Conservation (phyloP, 345 rosid genomes). For the Conringia planisiliqua region DNA sequence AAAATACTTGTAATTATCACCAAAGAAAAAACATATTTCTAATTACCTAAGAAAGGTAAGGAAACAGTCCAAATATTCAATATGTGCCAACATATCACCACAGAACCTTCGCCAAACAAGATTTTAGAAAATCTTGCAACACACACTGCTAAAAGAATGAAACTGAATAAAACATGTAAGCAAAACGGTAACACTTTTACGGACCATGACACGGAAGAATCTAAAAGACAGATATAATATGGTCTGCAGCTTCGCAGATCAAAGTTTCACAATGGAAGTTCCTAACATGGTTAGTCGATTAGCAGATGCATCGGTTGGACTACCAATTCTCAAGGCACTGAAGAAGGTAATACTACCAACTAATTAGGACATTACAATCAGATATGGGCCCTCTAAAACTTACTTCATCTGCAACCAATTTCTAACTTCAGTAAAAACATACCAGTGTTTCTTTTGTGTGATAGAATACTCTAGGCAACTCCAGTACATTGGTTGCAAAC, state of each 20-base stretch:
- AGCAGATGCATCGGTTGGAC: neutral
- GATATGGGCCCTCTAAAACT: neutral
- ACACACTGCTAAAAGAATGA: slow-evolving; percentile 11
- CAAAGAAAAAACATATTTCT: neutral
- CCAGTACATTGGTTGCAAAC: slow-evolving; percentile 67
- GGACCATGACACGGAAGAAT: neutral
- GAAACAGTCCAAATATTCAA: neutral
- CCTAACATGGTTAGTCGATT: neutral
- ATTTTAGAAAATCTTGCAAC: neutral
- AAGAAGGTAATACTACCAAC: neutral
- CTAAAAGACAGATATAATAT: neutral
- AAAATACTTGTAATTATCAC: neutral
- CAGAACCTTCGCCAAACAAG: neutral
- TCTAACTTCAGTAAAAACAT: neutral
- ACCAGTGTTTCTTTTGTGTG: slow-evolving; percentile 86
- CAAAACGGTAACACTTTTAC: slow-evolving; percentile 14
- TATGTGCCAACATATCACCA: slow-evolving; percentile 14
- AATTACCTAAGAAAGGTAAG: neutral
- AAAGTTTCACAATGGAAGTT: slow-evolving; percentile 2
- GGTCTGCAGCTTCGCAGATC: neutral
- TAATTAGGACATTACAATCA: slow-evolving; percentile 3
- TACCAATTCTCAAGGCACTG: slow-evolving; percentile 11
- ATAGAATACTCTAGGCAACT: slow-evolving; percentile 83
- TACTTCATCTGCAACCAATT: neutral
- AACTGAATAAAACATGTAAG: slow-evolving; percentile 1